phyloP scores from a whole-genome alignment of 2,329 filamentous ascomycete genomes.

The Paecilomyces variotii region DNA sequence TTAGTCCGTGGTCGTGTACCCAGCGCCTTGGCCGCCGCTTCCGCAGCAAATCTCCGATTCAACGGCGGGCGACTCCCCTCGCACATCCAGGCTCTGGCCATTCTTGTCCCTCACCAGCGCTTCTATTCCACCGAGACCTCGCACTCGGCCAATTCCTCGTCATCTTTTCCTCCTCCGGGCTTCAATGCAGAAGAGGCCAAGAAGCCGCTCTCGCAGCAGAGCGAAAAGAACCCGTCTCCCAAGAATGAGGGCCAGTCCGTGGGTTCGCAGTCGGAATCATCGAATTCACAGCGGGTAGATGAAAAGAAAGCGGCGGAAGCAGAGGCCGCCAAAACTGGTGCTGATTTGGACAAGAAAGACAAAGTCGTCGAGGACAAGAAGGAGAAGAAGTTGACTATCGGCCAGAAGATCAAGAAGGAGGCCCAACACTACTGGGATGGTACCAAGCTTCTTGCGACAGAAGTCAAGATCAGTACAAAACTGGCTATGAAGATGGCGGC shows the following conservation, averaged over 20 bases:
- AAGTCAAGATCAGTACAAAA: constrained; percentile 85
- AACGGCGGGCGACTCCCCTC: constrained; percentile 37
- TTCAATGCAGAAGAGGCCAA: constrained; percentile 88
- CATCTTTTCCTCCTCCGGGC: constrained; percentile 69
- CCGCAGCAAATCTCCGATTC: constrained; percentile 24
- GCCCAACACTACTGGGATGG: constrained; percentile 95
- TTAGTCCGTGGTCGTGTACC: constrained; percentile 25
- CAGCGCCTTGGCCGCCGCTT: constrained; percentile 22
- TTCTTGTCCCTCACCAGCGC: constrained; percentile 45
- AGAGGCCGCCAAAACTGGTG: constrained; percentile 49
- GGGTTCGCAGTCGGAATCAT: constrained; percentile 28
- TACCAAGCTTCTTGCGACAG: constrained; percentile 84
- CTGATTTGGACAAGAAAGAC: constrained; percentile 42
- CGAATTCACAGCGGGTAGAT: constrained; percentile 38
- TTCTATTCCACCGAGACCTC: constrained; percentile 51
- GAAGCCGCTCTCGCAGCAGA: constrained; percentile 64
- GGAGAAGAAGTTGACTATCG: constrained; percentile 79
- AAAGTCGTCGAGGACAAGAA: constrained; percentile 55
- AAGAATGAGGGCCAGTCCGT: constrained; percentile 28
- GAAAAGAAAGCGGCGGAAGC: constrained; percentile 53
- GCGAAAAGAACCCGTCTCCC: constrained; percentile 21
- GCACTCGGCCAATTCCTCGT: constrained; percentile 37
- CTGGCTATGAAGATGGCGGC: constrained; percentile 95
- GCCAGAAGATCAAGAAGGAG: constrained; percentile 94
- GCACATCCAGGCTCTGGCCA: constrained; percentile 49